Conservation (phyloP, 176 grass and related monocot species). For the Aegilops umbellulata region DNA sequence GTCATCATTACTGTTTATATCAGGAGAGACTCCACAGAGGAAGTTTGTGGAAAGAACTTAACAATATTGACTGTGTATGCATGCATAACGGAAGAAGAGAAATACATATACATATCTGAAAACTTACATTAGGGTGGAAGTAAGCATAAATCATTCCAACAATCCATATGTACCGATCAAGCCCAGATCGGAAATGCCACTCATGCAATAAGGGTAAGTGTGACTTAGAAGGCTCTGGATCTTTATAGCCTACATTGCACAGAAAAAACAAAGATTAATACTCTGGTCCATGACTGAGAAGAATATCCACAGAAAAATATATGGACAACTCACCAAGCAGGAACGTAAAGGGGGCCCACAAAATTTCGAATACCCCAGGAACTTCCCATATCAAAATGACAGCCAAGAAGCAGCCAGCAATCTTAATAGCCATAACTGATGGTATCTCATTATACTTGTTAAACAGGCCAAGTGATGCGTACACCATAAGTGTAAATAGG, state of each 20-base stretch:
- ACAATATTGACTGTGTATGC: neutral
- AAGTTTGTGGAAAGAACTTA: neutral
- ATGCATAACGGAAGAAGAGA: neutral
- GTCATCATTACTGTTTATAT: neutral
- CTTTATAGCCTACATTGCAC: slow-evolving; percentile 64
- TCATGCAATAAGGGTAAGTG: slow-evolving; percentile 75
- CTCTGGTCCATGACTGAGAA: neutral
- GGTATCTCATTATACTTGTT: slow-evolving; percentile 94
- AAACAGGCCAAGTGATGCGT: slow-evolving; percentile 82
- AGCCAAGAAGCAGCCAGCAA: slow-evolving; percentile 72
- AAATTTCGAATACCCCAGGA: slow-evolving; percentile 75
- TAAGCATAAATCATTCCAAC: slow-evolving; percentile 99
- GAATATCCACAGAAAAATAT: neutral
- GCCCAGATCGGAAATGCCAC: slow-evolving; percentile 96
- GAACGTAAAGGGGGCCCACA: slow-evolving; percentile 86
- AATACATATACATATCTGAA: slow-evolving; percentile 4
- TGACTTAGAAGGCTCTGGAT: slow-evolving; percentile 81
- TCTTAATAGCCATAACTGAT: slow-evolving; percentile 79
- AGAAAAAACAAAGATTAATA: neutral
- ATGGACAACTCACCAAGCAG: slow-evolving; percentile 62
- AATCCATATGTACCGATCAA: slow-evolving; percentile 98
- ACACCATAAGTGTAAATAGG: slow-evolving; percentile 88
- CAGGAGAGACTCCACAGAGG: neutral
- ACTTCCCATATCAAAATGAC: slow-evolving; percentile 96
- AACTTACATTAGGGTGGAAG: slow-evolving; percentile 91